Conservation (phyloP, 1,284 basidiomycete genomes). For the Malassezia dermatis region DNA sequence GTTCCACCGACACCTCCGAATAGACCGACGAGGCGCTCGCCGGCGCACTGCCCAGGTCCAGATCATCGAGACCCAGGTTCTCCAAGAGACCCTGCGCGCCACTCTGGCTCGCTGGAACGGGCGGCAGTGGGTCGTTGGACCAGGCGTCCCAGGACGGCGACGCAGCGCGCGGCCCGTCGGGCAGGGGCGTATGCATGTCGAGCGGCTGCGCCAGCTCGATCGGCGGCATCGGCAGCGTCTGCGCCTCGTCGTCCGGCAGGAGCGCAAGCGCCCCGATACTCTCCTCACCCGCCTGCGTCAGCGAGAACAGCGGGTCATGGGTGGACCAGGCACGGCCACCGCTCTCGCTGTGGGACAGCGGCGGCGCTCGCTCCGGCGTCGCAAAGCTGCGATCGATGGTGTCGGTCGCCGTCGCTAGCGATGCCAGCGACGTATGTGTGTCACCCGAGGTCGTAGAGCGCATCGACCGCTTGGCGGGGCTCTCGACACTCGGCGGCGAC, state of each 20-base stretch:
- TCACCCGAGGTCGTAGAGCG: background rate
- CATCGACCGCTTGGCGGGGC: background rate
- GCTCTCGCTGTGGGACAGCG: background rate
- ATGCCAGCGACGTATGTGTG: background rate
- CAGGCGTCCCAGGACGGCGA: background rate
- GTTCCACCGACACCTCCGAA: background rate
- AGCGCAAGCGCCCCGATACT: background rate
- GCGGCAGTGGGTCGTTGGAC: background rate
- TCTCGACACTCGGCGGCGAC: background rate
- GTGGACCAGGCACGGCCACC: background rate
- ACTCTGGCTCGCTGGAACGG: background rate
- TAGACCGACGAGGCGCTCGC: background rate
- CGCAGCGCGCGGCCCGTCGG: background rate
- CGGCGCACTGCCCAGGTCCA: background rate
- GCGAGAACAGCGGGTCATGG: background rate
- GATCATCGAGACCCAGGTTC: slow-evolving; percentile 1
- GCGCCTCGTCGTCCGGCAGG: background rate
- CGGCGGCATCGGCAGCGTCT: background rate
- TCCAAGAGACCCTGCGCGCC: background rate
- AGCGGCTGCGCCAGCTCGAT: background rate
- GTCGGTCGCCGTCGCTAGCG: slow-evolving; percentile 1
- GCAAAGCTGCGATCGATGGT: background rate
- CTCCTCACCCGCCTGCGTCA: background rate
- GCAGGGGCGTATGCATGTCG: background rate
- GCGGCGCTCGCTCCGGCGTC: background rate